Evolutionary conservation across 352 stramenopile species (phyloP).

Genomic region (Phytopythium vexans): DNA sequence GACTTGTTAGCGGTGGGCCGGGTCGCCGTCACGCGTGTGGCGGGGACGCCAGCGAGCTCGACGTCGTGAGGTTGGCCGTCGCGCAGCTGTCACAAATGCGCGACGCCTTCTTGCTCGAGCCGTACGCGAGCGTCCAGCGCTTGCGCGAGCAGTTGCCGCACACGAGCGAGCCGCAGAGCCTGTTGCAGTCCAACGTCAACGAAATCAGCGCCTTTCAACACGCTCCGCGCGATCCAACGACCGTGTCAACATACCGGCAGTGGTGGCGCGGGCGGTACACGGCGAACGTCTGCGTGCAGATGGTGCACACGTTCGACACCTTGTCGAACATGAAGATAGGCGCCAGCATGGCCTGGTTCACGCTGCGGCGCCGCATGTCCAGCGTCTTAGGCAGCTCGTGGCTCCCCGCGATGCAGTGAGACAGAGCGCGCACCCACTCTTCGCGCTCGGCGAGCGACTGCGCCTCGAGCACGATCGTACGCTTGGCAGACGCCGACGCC

Average conservation of each 20-base stretch:
- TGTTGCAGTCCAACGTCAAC: slow-evolving; percentile 11
- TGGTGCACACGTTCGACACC: slow-evolving; percentile 82
- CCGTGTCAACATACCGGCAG: slow-evolving; percentile 47
- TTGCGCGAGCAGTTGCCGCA: slow-evolving; percentile 80
- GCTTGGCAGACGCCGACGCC: neutral
- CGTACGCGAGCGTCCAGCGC: slow-evolving; percentile 76
- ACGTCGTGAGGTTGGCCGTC: slow-evolving; percentile 36
- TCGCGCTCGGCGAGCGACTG: slow-evolving; percentile 61
- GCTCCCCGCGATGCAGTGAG: slow-evolving; percentile 69
- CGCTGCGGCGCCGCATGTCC: slow-evolving; percentile 58
- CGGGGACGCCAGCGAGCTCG: slow-evolving; percentile 20
- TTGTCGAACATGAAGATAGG: slow-evolving; percentile 89
- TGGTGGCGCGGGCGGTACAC: slow-evolving; percentile 83
- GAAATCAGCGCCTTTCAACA: neutral
- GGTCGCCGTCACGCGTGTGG: slow-evolving; percentile 14
- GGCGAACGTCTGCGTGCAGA: slow-evolving; percentile 78
- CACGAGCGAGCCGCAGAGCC: slow-evolving; percentile 76
- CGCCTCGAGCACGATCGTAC: slow-evolving; percentile 65
- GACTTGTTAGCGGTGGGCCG: neutral
- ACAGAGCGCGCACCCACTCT: slow-evolving; percentile 78
- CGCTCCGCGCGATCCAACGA: neutral
- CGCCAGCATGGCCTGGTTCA: slow-evolving; percentile 71
- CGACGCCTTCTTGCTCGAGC: slow-evolving; percentile 74
- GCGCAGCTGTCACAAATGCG: slow-evolving; percentile 75
- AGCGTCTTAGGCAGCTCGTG: slow-evolving; percentile 32